phyloP scores from a whole-genome alignment of 2,329 filamentous ascomycete genomes.

The Colletotrichum sp. region DNA sequence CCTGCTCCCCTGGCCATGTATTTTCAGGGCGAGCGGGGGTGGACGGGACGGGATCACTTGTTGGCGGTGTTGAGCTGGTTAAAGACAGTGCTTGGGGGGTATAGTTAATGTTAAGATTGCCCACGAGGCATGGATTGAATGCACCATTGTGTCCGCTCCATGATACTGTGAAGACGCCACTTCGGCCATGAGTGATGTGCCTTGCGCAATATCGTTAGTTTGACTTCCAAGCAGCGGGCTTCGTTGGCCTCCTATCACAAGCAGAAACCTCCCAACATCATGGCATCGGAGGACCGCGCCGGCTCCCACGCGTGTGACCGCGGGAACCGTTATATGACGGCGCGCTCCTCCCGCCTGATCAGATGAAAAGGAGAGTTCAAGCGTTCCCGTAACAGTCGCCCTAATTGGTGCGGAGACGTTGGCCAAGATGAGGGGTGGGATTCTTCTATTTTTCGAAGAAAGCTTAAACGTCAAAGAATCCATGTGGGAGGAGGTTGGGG shows the following conservation, averaged over 20 bases:
- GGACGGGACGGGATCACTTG: background rate
- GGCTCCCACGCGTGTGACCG: background rate
- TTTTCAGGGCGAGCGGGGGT: background rate
- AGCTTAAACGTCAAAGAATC: background rate
- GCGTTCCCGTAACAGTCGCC: background rate
- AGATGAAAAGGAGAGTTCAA: background rate
- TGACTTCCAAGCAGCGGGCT: background rate
- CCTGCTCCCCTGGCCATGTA: background rate
- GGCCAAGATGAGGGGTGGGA: background rate
- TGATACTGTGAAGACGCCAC: background rate
- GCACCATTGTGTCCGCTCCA: background rate
- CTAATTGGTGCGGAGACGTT: background rate
- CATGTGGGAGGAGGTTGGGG: background rate
- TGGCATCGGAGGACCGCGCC: background rate
- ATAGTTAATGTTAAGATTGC: constrained; percentile 14
- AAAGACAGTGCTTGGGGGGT: background rate
- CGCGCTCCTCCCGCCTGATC: background rate
- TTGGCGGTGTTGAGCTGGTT: background rate
- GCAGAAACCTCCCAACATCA: background rate
- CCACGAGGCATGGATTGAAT: background rate
- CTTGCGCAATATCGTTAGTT: background rate
- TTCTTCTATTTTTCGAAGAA: background rate
- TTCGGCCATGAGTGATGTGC: background rate
- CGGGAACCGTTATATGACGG: background rate
- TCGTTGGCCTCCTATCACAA: background rate